These are phyloP conservation scores for Cladosporium sp. DNA, from an alignment of 2,329 filamentous ascomycete species.

Conservation along the genomic window DNA sequence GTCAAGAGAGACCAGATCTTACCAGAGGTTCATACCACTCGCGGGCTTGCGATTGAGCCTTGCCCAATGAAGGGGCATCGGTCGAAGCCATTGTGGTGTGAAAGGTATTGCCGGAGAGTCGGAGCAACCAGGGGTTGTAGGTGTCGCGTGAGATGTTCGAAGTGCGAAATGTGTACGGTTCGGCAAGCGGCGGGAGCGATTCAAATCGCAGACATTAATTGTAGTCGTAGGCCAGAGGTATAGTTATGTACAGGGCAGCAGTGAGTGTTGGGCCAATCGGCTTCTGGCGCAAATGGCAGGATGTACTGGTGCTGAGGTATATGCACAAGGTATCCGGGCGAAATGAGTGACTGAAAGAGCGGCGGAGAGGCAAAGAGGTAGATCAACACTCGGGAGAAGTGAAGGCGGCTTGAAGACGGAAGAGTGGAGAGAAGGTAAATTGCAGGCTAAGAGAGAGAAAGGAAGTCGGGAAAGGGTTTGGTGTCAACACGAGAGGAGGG, in stretches of 20 bases:
- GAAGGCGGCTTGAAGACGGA: background rate
- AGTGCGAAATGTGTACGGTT: background rate
- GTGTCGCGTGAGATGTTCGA: background rate
- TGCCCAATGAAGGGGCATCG: conserved; percentile 13
- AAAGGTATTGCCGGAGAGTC: background rate
- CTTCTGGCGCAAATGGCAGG: background rate
- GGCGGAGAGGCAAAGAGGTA: background rate
- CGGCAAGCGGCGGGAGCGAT: background rate
- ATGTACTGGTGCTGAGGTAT: no score
- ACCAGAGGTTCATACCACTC: conserved; percentile 26
- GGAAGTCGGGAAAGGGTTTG: background rate
- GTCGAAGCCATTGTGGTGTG: conserved; percentile 2
- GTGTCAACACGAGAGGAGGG: background rate
- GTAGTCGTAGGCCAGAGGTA: background rate
- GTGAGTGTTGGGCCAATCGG: no score
- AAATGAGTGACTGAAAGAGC: no score
- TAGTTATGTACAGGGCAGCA: background rate
- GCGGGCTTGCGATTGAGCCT: conserved; percentile 23
- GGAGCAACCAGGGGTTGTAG: background rate
- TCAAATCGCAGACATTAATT: conserved; percentile 4
- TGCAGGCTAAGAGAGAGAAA: background rate
- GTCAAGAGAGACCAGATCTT: conserved; percentile 1
- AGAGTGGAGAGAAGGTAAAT: background rate
- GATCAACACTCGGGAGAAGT: background rate
- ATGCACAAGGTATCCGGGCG: background rate